A percentile compares a stretch with the other conserved stretches of the same genome.
Conservation (phyloP, 768 basidiomycete genomes). For the Auriscalpium vulgare region DNA sequence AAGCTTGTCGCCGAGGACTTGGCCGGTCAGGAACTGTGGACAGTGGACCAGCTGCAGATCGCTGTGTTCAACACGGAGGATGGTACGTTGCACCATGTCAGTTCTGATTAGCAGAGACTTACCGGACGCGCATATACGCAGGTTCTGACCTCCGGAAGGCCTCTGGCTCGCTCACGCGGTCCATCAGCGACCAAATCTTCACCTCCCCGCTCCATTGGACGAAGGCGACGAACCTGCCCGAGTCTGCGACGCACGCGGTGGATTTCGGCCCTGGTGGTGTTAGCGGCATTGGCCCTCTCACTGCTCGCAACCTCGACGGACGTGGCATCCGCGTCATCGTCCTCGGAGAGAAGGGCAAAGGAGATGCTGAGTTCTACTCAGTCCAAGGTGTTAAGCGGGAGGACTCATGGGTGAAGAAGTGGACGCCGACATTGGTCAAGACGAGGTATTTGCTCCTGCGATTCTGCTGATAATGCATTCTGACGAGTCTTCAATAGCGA, state of each 20-base stretch:
- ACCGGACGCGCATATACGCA: conserved; percentile 24
- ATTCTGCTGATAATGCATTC: neutral
- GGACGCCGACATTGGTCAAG: conserved; percentile 76
- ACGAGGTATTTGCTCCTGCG: conserved; percentile 49
- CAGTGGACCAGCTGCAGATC: conserved; percentile 57
- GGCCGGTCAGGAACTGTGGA: conserved; percentile 72
- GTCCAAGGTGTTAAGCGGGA: conserved; percentile 60
- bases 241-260: conserved; percentile 85
- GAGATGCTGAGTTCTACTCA: conserved; percentile 80
- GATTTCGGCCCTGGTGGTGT: conserved; percentile 96
- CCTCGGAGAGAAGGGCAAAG: conserved; percentile 84
- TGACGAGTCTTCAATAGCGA: conserved; percentile 47
- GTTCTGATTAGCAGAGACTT: conserved; percentile 9
- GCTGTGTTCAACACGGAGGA: conserved; percentile 90
- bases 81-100: conserved; percentile 46
- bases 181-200: conserved; percentile 91
- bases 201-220: conserved; percentile 89
- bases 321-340: conserved; percentile 88
- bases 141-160: conserved; percentile 77
- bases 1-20: conserved; percentile 74
- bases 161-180: conserved; percentile 70
- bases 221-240: conserved; percentile 83
- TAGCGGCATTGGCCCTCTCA: conserved; percentile 88
- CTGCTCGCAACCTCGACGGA: conserved; percentile 86
- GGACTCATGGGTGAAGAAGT: conserved; percentile 89